These are phyloP conservation scores for Phytophthora cactorum DNA, from an alignment of 352 stramenopile species.

Conservation along the genomic window DNA sequence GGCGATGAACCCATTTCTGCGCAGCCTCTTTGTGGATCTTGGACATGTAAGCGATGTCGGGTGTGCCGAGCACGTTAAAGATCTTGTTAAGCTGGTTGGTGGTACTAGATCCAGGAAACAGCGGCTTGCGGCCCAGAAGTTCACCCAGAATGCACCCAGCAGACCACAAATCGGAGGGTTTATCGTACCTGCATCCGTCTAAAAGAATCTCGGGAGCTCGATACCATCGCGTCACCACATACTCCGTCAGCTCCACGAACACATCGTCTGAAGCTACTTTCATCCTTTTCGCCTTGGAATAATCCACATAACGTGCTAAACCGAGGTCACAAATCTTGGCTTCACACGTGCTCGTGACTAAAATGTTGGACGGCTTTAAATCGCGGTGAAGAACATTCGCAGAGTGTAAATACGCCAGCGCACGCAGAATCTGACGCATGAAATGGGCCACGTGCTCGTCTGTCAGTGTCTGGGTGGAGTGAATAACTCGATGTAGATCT, in stretches of 20 bases:
- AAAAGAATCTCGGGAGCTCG: slow-evolving; percentile 93
- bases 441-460: slow-evolving; percentile 95
- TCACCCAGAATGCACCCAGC: slow-evolving; percentile 97
- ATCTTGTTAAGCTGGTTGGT: slow-evolving; percentile 98
- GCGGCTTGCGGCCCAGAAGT: slow-evolving; percentile 91
- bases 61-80: slow-evolving; percentile 92
- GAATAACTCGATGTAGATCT: slow-evolving; percentile 92
- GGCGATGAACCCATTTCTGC: slow-evolving; percentile 74
- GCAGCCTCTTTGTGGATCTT: slow-evolving; percentile 75
- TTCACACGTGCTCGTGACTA: slow-evolving; percentile 97
- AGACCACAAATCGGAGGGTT: slow-evolving; percentile 83
- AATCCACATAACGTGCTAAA: slow-evolving; percentile 83
- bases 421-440: slow-evolving; percentile 96
- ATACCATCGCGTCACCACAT: slow-evolving; percentile 84
- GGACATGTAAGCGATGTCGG: slow-evolving; percentile 67
- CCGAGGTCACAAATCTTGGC: slow-evolving; percentile 97
- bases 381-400: slow-evolving; percentile 97
- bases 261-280: slow-evolving; percentile 30
- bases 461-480: slow-evolving; percentile 90
- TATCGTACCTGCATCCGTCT: slow-evolving; percentile 79
- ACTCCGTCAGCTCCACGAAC: slow-evolving; percentile 81
- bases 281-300: slow-evolving; percentile 60
- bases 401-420: slow-evolving; percentile 97
- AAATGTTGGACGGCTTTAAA: slow-evolving; percentile 95
- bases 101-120: slow-evolving; percentile 97